Percentiles rank a stretch among this genome's conserved stretches.
Evolutionary conservation across 352 stramenopile genomes (phyloP).

Genomic region (Globisporangium acanthophoron): DNA sequence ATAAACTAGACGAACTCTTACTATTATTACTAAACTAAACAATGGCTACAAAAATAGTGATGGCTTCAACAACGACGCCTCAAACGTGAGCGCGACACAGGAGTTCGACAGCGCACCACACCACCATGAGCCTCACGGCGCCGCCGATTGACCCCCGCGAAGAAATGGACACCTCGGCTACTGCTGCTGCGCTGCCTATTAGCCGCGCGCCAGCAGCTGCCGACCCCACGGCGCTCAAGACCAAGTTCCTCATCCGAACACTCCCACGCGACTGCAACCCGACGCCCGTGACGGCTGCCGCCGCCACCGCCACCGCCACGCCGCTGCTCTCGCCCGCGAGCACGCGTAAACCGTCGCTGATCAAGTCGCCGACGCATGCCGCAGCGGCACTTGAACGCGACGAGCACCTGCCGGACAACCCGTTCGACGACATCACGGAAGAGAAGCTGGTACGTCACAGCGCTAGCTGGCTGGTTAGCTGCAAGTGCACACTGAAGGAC

Average conservation of each 20-base stretch:
- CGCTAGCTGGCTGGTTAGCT: not conserved
- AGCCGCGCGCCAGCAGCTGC: not conserved
- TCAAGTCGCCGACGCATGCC: not conserved
- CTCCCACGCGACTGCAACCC: constrained; percentile 69
- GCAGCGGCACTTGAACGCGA: constrained; percentile 13
- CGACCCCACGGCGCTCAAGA: constrained; percentile 23
- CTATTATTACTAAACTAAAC: too few species aligned
- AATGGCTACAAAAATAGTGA: not conserved
- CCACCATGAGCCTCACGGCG: constrained; percentile 33
- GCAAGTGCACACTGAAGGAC: not conserved
- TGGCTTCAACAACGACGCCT: not conserved
- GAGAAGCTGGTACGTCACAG: constrained; percentile 46
- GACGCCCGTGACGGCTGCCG: constrained; percentile 27
- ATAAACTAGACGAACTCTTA: too few species aligned
- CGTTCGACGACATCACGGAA: constrained; percentile 76
- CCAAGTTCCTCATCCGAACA: constrained; percentile 67
- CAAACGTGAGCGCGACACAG: too few species aligned
- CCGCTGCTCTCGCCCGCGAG: constrained; percentile 22
- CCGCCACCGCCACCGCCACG: not conserved
- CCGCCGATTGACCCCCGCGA: constrained; percentile 38
- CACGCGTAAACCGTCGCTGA: constrained; percentile 2
- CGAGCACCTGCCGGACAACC: constrained; percentile 40
- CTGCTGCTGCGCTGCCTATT: not conserved
- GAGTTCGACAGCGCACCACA: not conserved
- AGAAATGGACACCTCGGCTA: constrained; percentile 30